Evolutionary conservation across 2,329 filamentous ascomycete genomes (phyloP).

Genomic region (Zymoseptoria tritici): DNA sequence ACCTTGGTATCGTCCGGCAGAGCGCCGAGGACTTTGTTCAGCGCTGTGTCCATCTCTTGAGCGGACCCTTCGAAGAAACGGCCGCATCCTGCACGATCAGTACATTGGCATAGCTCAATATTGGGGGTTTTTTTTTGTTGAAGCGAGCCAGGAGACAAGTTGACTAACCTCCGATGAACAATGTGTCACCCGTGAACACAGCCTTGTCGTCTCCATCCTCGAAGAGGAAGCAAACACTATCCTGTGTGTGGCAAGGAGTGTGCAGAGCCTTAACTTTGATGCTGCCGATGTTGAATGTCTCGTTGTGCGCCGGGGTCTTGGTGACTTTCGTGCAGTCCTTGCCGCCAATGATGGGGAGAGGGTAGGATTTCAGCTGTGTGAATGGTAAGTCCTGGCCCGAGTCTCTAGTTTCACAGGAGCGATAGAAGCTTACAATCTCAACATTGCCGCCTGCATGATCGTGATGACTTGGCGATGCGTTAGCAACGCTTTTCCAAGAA

Average conservation of each 20-base stretch:
- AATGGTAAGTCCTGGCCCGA: neutral
- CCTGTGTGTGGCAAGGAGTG: conserved; percentile 95
- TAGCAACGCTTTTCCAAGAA: neutral
- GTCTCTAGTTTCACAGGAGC: neutral
- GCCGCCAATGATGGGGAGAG: conserved; percentile 76
- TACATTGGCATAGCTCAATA: neutral
- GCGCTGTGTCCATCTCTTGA: conserved; percentile 82
- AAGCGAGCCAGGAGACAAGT: neutral
- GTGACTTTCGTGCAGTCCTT: conserved; percentile 77
- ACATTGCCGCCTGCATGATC: conserved; percentile 92
- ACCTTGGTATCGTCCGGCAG: conserved; percentile 88
- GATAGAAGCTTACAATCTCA: conserved; percentile 54
- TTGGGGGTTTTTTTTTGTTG: neutral
- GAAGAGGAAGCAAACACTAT: conserved; percentile 93
- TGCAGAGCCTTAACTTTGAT: conserved; percentile 83
- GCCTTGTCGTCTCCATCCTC: conserved; percentile 70
- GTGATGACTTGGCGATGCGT: conserved; percentile 59
- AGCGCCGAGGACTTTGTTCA: conserved; percentile 75
- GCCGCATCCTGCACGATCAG: conserved; percentile 62
- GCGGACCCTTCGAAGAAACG: conserved; percentile 91
- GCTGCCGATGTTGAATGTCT: conserved; percentile 72
- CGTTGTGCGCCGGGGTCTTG: conserved; percentile 64
- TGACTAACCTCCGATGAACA: conserved; percentile 76
- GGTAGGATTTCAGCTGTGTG: conserved; percentile 49
- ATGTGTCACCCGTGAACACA: conserved; percentile 92